Evolutionary conservation across 1,284 basidiomycete genomes (phyloP), one percentile per base, ranked within the genome.

Genomic region (Naganishia sp.): DNA sequence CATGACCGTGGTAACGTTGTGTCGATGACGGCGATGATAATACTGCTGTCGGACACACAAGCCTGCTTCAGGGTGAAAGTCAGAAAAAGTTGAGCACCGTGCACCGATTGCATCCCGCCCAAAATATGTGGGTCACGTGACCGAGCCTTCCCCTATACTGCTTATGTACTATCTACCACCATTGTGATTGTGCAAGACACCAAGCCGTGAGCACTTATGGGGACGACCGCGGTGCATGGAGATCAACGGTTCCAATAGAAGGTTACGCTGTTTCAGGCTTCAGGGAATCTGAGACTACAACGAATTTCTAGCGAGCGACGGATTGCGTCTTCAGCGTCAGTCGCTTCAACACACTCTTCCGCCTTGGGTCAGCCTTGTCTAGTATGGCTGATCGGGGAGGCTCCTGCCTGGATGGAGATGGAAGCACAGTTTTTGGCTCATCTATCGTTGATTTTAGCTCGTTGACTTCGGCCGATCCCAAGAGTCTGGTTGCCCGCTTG

Each of bases 21-120:
- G 46, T 15, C n/a, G 31, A 49, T 18, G 18, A 6, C 33, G 33
- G 16, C 46, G 33, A 18, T 33, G 25, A 18, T n/a, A 10, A 39
- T 28, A 28, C 36, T 16, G 6, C 25, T 25, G 11, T 16, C 18
- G 39, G 1, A 21, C 21, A 11, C 46, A 49, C 28, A 36, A 45
- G 9, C 1, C 48, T n/a, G 45, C 9, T 39, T 10, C 36, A 39
- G 10, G 7, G 36, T 39, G 36, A 39, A 39, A 10, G 11, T 36
- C 36, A 48, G 36, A 45, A 45, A 59, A 59, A 48, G 56, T 59
- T n/a, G 56, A 45, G 28, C 28, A 56, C 42, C 55, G 28, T 49
- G 48, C 48, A 33, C 53, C 53, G 53, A 55, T 55, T 42, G 53
- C 53, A 55, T 42, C 25, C 36, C 42, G 36, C 4, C 42, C 53